Evolutionary conservation across 2,329 filamentous ascomycete genomes (phyloP).

Genomic region (Alternaria novae-zelandiae): DNA sequence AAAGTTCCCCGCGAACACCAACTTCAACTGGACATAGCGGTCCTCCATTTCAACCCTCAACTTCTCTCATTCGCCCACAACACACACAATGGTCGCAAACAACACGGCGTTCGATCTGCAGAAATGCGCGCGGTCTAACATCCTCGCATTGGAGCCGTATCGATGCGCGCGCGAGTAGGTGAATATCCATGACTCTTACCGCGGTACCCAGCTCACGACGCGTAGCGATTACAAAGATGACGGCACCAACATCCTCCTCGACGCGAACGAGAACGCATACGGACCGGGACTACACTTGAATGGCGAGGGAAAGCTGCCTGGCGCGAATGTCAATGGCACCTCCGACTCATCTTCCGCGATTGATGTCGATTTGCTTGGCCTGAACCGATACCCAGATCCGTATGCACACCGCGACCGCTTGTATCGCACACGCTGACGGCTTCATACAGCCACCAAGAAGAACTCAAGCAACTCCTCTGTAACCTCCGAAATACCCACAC

Average conservation of each 20-base stretch:
- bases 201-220: conserved; percentile 18
- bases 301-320: conserved; percentile 56
- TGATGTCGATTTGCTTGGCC: conserved; percentile 75
- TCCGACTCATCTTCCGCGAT: conserved; percentile 53
- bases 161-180: conserved; percentile 62
- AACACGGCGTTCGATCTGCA: conserved; percentile 54
- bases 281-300: conserved; percentile 75
- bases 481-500: conserved; percentile 82
- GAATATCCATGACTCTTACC: conserved; percentile 17
- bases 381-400: conserved; percentile 96
- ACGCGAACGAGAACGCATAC: conserved; percentile 97
- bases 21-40: not conserved
- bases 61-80: not conserved
- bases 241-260: conserved; percentile 91
- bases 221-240: conserved; percentile 97
- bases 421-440: not conserved
- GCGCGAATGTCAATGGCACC: conserved; percentile 50
- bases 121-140: conserved; percentile 60
- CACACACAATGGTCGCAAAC: conserved; percentile 29
- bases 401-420: conserved; percentile 37
- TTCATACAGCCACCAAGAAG: conserved; percentile 71
- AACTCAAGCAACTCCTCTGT: conserved; percentile 87
- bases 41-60: not conserved
- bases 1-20: conserved; percentile 35
- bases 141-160: conserved; percentile 60